Evolutionary conservation across 2,329 filamentous ascomycete species (phyloP), one percentile per base, ranked within the genome.

Genomic region (Neonectria coccinea): DNA sequence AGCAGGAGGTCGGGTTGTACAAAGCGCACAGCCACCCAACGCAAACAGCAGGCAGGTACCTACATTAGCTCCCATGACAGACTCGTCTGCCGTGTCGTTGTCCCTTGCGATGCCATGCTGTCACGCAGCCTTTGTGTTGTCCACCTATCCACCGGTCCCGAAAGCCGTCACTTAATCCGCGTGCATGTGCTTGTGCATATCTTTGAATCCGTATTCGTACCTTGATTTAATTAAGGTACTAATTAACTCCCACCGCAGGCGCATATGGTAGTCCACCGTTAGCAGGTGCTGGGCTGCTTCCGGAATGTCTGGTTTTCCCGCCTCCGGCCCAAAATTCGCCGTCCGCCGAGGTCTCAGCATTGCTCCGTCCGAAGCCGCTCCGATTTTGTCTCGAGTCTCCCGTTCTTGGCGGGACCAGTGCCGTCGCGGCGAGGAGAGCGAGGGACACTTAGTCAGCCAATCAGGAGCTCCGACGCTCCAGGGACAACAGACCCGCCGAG

Each of bases 261-360:
- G 29, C 9, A 29, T 29, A 9, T 29, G 10, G 4, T 29, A 29
- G 29, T n/a, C 22, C 4, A 18, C 39, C 39, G 9, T 42, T 42
- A 11, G 16, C 39, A 29, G n/a, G 36, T 9, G 31, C 18, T 33
- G 51, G 59, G 22, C 33, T 31, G 18, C 53, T 57, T 14, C 47
- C 62, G 52, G 57, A 57, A 52, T n/a, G 14, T 27, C 5, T 22
- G n/a, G 52, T 60, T 61, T 62, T 48, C 54, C 57, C 62, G 62
- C 18, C 62, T 57, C 62, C 62, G 57, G 57, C 9, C 18, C 27
- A 22, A 25, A 36, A 39, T 39, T 16, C 36, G 36, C 36, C 36
- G 36, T 25, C 36, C 36, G 36, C 36, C 14, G 36, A 16, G 14
- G 36, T 39, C 14, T 39, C 14, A 39, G 36, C 12, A 14, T 39